These are phyloP conservation scores for Artemisia argyi DNA, from an alignment of 129 eudicot genomes.

Conservation along the genomic window DNA sequence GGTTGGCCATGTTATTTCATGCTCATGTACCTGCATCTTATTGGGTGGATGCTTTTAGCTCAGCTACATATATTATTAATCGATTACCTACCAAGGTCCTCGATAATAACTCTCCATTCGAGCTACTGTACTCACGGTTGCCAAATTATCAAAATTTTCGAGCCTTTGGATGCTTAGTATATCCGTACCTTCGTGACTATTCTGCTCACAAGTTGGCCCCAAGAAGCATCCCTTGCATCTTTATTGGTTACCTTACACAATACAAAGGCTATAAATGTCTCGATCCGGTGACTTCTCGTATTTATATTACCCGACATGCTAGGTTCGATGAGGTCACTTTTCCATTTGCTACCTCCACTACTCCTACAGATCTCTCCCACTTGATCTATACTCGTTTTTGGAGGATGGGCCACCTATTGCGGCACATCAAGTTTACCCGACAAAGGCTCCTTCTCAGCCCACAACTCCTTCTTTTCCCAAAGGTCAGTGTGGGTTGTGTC, in stretches of 20 bases:
- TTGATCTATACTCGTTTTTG: neutral
- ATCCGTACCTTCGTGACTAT: neutral
- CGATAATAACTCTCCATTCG: neutral
- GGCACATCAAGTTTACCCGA: neutral
- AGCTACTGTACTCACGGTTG: neutral
- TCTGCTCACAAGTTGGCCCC: neutral
- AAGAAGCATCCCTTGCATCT: neutral
- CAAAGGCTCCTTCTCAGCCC: neutral
- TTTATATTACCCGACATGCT: slow-evolving; percentile 4
- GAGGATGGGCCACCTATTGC: neutral
- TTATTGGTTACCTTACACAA: neutral
- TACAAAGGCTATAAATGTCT: slow-evolving; percentile 3
- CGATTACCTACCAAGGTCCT: neutral
- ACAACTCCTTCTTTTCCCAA: too few species aligned
- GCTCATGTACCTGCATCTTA: too few species aligned
- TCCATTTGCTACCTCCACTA: neutral
- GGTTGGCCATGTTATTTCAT: too few species aligned
- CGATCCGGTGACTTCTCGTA: neutral
- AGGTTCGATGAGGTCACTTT: neutral
- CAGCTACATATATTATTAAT: neutral
- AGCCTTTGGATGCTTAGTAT: neutral
- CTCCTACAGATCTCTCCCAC: neutral
- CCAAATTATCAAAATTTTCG: neutral
- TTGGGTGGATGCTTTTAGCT: too few species aligned
- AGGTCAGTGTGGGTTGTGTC: too few species aligned